Conservation (phyloP, 164 flowering plant genomes). For the Euptelea pleiosperma region DNA sequence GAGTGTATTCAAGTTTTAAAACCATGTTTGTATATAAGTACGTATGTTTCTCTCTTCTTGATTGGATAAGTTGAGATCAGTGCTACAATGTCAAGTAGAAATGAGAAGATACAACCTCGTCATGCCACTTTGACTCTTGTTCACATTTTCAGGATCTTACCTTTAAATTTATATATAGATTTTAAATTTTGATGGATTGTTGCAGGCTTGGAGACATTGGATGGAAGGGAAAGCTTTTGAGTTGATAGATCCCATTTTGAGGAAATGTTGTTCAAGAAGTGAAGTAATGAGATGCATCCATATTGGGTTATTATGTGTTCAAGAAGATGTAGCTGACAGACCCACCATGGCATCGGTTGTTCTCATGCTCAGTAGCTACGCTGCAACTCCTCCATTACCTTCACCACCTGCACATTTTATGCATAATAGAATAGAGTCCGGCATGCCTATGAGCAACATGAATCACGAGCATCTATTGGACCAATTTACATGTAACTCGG, state of each 20-base stretch:
- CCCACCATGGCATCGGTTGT: not conserved
- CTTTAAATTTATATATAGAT: too few species aligned
- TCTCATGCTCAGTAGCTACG: not conserved
- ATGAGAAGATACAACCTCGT: too few species aligned
- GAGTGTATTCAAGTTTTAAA: too few species aligned
- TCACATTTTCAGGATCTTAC: too few species aligned
- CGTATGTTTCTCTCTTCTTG: not conserved
- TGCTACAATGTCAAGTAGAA: not conserved
- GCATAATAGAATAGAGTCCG: not conserved
- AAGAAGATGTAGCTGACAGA: not conserved
- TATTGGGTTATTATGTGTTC: not conserved
- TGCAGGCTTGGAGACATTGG: slow-evolving; percentile 1
- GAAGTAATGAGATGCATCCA: slow-evolving; percentile 2
- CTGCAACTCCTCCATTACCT: not conserved
- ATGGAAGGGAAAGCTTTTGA: not conserved
- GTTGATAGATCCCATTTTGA: not conserved
- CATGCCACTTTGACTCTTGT: too few species aligned
- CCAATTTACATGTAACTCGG: too few species aligned
- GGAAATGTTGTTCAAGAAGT: not conserved
- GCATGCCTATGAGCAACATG: too few species aligned
- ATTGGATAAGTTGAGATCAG: not conserved
- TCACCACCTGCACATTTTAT: not conserved
- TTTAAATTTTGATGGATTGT: too few species aligned
- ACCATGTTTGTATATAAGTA: too few species aligned
- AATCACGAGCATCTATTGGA: too few species aligned